A percentile compares a stretch with the other conserved stretches of the same genome.
These are phyloP conservation scores for Peronosclerospora sorghi DNA, from an alignment of 352 stramenopile species.

Conservation along the genomic window DNA sequence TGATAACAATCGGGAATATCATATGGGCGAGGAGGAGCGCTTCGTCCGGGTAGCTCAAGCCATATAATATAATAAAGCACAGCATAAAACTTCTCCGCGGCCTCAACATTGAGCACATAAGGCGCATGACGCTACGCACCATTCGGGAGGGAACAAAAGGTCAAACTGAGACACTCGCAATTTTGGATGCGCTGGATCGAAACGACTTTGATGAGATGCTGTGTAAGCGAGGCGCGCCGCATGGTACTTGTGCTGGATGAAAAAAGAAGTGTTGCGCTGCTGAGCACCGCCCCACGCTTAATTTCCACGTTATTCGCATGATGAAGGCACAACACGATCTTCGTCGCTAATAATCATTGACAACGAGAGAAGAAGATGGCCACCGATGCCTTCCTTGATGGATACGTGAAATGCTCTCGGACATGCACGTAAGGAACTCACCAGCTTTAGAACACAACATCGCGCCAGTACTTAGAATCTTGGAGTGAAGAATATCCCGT, in stretches of 20 bases:
- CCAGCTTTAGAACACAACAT: no score
- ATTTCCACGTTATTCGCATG: no score
- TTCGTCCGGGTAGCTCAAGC: no score
- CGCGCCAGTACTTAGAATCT: no score
- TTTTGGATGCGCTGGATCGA: slow-evolving; percentile 69
- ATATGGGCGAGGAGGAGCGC: no score
- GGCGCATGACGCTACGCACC: slow-evolving; percentile 84
- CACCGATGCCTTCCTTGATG: neutral
- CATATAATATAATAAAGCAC: no score
- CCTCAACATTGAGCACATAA: slow-evolving; percentile 82
- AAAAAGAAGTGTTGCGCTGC: slow-evolving; percentile 50
- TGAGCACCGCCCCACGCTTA: slow-evolving; percentile 64
- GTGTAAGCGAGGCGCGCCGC: slow-evolving; percentile 73
- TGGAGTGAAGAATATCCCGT: no score
- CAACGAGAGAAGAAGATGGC: no score
- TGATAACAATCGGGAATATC: no score
- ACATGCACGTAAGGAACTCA: no score
- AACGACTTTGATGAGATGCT: slow-evolving; percentile 78
- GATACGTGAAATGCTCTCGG: neutral
- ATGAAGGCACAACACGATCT: no score
- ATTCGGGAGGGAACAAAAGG: slow-evolving; percentile 69
- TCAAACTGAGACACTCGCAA: slow-evolving; percentile 65
- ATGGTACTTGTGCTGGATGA: slow-evolving; percentile 66
- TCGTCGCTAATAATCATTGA: no score
- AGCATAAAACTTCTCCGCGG: slow-evolving; percentile 74